Evolutionary conservation across 257 asterid genomes (phyloP).

Genomic region (Penstemon newberryi): DNA sequence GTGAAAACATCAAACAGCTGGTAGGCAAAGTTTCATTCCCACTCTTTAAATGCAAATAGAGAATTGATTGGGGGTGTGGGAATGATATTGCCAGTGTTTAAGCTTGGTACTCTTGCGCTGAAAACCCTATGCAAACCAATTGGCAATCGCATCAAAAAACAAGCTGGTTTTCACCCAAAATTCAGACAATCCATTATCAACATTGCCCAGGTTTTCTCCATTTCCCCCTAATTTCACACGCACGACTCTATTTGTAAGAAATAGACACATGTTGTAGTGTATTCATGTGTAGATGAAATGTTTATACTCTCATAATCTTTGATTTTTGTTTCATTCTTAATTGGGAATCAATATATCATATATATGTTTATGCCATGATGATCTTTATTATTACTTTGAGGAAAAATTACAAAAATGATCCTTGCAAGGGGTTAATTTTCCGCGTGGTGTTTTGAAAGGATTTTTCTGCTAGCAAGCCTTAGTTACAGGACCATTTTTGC

Average conservation of each 20-base stretch:
- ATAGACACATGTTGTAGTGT: neutral
- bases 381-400: too few species aligned
- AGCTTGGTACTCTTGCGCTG: constrained; percentile 81
- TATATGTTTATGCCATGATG: too few species aligned
- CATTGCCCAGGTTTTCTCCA: constrained; percentile 66
- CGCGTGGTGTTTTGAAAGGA: too few species aligned
- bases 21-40: too few species aligned
- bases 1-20: neutral
- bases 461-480: too few species aligned
- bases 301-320: too few species aligned
- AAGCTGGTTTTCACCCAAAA: constrained; percentile 68
- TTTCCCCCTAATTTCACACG: too few species aligned
- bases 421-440: too few species aligned
- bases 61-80: constrained; percentile 11
- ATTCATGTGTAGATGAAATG: neutral
- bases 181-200: constrained; percentile 68
- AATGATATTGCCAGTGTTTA: constrained; percentile 73
- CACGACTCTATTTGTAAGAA: neutral
- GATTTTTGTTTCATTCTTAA: too few species aligned
- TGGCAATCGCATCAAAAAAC: constrained; percentile 73
- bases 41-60: too few species aligned
- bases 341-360: too few species aligned
- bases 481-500: neutral
- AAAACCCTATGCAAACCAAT: constrained; percentile 78
- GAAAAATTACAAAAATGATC: too few species aligned